Evolutionary conservation across 2,329 filamentous ascomycete genomes (phyloP), one percentile per base, ranked within the genome.

Genomic region (Lachnellula hyalina): DNA sequence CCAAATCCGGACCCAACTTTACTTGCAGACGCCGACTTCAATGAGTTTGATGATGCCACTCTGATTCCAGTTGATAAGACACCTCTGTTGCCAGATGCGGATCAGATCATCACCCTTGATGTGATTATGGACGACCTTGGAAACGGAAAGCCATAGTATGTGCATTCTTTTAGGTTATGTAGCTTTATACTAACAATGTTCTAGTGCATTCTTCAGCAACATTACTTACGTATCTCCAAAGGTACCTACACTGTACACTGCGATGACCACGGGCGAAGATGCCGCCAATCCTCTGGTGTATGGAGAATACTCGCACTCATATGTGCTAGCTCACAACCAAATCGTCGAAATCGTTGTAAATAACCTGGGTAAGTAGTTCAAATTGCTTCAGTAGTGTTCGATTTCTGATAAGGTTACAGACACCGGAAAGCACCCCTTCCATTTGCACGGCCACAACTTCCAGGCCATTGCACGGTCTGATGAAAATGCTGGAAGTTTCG

Each of bases 281-380:
- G 80, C 83, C 14, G 76, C 75, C 1, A 76, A 89, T 57, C 74
- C 83, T 0, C 60, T 68, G 2, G 73, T 90, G 4, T 91, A 91
- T 66, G 87, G 87, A 32, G 74, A 76, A 17, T 82, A 81, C 68
- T 84, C 85, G 0, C 79, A 89, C 63, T 72, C 84, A 1, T 80
- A 90, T 63, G 78, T 96, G 2, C 77, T 95, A 6, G 74, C 83
- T n/a, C 79, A 85, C 55, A 81, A 81, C 58, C 74, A 85, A 57
- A 76, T 89, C 21, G 80, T 92, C 34, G 83, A 93, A 64, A 81
- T 93, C 52, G 72, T 90, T n/a, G 74, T 93, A 14, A 91, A 92
- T 75, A 93, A 92, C 67, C 74, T 82, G 49, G 66, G 65, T 67
- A 51, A 52, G 61, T 41, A 21, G n/a, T 21, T 19, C 19, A 25